A percentile compares a stretch with the other conserved stretches of the same genome.
Conservation (phyloP, 2,329 filamentous ascomycete species). For the Aspergillus sp. region DNA sequence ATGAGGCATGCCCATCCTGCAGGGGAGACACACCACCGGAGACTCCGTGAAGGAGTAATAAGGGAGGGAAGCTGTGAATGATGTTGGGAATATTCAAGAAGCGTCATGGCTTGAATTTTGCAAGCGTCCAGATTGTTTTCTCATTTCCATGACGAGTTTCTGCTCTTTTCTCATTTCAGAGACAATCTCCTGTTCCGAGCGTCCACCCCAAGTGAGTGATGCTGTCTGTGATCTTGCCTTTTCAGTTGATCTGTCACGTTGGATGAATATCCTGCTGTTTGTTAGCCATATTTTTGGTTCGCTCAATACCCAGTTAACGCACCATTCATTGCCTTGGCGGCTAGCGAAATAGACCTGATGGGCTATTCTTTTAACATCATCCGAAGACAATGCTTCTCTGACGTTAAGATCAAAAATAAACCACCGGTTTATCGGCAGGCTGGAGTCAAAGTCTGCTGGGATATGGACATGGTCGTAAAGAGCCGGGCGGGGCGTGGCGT, state of each 20-base stretch:
- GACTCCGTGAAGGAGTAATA: constrained; percentile 12
- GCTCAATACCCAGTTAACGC: not conserved
- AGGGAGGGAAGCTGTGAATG: not conserved
- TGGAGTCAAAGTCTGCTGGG: constrained; percentile 20
- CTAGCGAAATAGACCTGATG: constrained; percentile 22
- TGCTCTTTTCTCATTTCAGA: constrained; percentile 19
- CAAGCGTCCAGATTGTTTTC: not conserved
- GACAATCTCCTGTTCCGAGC: constrained; percentile 20
- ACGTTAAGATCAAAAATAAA: constrained; percentile 22
- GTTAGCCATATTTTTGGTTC: not conserved
- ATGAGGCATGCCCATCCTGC: constrained; percentile 17
- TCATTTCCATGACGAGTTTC: constrained; percentile 18
- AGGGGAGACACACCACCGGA: constrained; percentile 19
- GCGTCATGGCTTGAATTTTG: not conserved
- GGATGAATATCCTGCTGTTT: constrained; percentile 17
- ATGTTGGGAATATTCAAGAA: not conserved
- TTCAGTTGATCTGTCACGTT: constrained; percentile 13
- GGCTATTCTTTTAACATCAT: constrained; percentile 16
- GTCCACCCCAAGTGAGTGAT: constrained; percentile 21
- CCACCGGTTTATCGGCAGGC: constrained; percentile 17
- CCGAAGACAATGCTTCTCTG: constrained; percentile 4
- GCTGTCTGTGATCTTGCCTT: constrained; percentile 15
- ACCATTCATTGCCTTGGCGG: constrained; percentile 20
- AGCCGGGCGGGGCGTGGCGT: constrained; percentile 11
- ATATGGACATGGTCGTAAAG: constrained; percentile 23